These are phyloP conservation scores for Phoma sp. DNA, from an alignment of 2,329 filamentous ascomycete genomes.

Conservation along the genomic window DNA sequence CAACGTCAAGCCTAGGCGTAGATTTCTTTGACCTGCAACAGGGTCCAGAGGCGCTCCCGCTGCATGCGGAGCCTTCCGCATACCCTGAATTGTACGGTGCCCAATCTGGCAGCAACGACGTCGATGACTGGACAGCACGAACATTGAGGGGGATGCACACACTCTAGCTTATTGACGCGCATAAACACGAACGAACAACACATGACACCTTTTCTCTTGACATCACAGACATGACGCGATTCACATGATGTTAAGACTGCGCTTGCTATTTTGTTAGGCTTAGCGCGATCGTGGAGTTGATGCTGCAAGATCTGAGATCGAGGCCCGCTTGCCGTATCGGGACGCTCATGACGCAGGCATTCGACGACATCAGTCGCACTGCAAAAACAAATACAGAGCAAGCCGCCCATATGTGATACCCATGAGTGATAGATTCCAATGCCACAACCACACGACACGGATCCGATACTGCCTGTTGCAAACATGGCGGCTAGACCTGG, in stretches of 20 bases:
- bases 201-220: constrained; percentile 21
- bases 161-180: constrained; percentile 7
- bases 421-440: constrained; percentile 20
- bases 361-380: constrained; percentile 23
- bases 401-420: background rate
- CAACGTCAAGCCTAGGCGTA: constrained; percentile 27
- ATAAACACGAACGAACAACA: background rate
- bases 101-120: constrained; percentile 14
- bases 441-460: constrained; percentile 32
- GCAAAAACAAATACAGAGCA: constrained; percentile 15
- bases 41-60: constrained; percentile 1
- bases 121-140: constrained; percentile 33
- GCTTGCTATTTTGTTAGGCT: background rate
- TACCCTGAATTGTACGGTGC: constrained; percentile 18
- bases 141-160: constrained; percentile 27
- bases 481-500: constrained; percentile 41
- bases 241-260: constrained; percentile 4
- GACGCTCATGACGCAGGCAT: constrained; percentile 43
- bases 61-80: constrained; percentile 12
- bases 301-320: constrained; percentile 22
- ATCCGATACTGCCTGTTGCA: constrained; percentile 41
- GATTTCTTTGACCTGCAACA: constrained; percentile 27
- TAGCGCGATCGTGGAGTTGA: constrained; percentile 24
- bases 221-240: constrained; percentile 10
- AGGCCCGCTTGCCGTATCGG: constrained; percentile 31